Percentiles rank a stretch among this genome's conserved stretches.
These are phyloP conservation scores for Candida tunisiensis DNA, from an alignment of 1,139 yeast genomes.

Conservation along the genomic window DNA sequence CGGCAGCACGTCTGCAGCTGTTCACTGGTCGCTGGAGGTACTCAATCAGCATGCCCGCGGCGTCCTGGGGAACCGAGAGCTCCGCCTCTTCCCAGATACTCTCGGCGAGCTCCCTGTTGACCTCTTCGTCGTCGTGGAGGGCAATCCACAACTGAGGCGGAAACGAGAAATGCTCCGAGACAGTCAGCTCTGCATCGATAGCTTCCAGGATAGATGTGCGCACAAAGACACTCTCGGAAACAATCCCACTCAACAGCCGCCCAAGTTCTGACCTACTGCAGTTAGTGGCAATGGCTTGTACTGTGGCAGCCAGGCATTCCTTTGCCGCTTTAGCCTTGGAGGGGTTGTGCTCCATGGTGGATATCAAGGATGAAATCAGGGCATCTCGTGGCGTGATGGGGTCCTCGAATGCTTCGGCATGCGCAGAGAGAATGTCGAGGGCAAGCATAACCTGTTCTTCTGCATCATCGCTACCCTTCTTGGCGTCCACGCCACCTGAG, in stretches of 20 bases:
- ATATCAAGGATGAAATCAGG: slow-evolving; percentile 43
- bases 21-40: slow-evolving; percentile 26
- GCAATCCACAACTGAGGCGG: slow-evolving; percentile 71
- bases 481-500: slow-evolving; percentile 39
- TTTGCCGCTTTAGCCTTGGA: slow-evolving; percentile 67
- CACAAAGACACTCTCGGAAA: slow-evolving; percentile 53
- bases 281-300: slow-evolving; percentile 57
- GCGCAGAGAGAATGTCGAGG: slow-evolving; percentile 58
- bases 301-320: slow-evolving; percentile 61
- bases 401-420: slow-evolving; percentile 58
- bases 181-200: slow-evolving; percentile 73
- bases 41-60: slow-evolving; percentile 29
- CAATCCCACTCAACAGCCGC: slow-evolving; percentile 40
- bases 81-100: slow-evolving; percentile 78
- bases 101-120: slow-evolving; percentile 47
- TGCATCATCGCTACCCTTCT: slow-evolving; percentile 54
- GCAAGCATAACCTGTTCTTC: slow-evolving; percentile 77
- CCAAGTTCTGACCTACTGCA: no score
- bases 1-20: slow-evolving; percentile 41
- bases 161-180: slow-evolving; percentile 37
- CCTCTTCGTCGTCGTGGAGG: slow-evolving; percentile 53
- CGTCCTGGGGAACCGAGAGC: slow-evolving; percentile 27
- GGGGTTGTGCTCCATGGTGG: slow-evolving; percentile 48
- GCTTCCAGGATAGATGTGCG: slow-evolving; percentile 69
- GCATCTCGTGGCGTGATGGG: slow-evolving; percentile 50